These are phyloP conservation scores for Ustilago crameri DNA, from an alignment of 1,284 basidiomycete genomes.

Conservation along the genomic window DNA sequence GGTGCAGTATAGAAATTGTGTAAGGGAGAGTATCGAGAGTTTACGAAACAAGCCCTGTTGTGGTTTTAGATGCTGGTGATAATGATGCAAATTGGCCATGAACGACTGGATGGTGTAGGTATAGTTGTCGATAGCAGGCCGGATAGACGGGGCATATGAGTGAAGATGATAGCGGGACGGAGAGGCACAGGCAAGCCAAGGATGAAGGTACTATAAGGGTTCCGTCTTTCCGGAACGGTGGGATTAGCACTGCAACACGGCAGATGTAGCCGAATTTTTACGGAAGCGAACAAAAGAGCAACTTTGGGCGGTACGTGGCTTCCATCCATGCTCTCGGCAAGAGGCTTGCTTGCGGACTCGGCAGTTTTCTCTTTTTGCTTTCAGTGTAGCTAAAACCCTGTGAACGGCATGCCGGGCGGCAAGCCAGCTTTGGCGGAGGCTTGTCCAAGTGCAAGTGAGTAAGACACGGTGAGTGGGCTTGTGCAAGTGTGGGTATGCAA, in stretches of 20 bases:
- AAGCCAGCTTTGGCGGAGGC: too few species aligned
- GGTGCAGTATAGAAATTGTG: not conserved
- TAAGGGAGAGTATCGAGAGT: not conserved
- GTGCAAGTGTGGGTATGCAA: not conserved
- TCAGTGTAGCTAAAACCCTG: too few species aligned
- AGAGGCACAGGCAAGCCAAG: not conserved
- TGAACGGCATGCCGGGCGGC: too few species aligned
- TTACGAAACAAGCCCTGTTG: not conserved
- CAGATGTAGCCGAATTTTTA: too few species aligned
- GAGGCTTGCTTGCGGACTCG: not conserved
- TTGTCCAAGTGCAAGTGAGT: conserved; percentile 2
- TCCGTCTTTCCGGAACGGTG: too few species aligned
- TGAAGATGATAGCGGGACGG: too few species aligned
- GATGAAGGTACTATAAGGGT: not conserved
- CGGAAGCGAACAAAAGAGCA: too few species aligned
- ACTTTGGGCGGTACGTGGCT: not conserved
- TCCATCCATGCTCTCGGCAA: conserved; percentile 20
- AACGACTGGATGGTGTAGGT: not conserved
- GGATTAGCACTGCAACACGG: too few species aligned
- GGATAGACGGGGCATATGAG: not conserved
- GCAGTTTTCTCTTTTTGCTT: too few species aligned
- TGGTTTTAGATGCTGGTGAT: conserved; percentile 4
- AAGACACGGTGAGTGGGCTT: conserved; percentile 3
- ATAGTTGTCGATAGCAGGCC: not conserved
- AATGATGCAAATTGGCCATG: not conserved